A percentile compares a stretch with the other conserved stretches of the same genome.
Conservation (phyloP, 2,329 filamentous ascomycete genomes). For the Diaporthe helianthi region DNA sequence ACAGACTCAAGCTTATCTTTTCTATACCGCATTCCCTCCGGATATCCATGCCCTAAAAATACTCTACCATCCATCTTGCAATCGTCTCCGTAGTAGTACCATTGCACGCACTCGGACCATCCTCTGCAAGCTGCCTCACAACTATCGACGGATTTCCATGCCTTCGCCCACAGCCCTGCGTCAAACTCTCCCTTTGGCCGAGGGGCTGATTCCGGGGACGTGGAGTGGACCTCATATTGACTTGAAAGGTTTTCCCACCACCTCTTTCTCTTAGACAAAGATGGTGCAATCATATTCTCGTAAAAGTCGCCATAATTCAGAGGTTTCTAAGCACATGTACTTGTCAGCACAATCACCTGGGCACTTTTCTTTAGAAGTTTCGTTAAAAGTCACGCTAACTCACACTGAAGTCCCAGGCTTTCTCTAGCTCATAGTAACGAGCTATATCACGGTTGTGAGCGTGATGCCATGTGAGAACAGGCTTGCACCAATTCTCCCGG, state of each 20-base stretch:
- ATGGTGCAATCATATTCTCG: constrained; percentile 37
- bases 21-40: constrained; percentile 13
- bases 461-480: constrained; percentile 36
- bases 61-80: constrained; percentile 40
- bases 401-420: constrained; percentile 38
- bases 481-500: constrained; percentile 26
- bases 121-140: constrained; percentile 40
- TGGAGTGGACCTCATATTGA: constrained; percentile 38
- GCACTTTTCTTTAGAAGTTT: no score
- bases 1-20: constrained; percentile 18
- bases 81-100: constrained; percentile 41
- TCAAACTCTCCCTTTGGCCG: constrained; percentile 33
- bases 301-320: constrained; percentile 40
- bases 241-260: constrained; percentile 41
- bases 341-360: not conserved
- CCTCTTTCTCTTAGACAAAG: constrained; percentile 36
- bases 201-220: constrained; percentile 33
- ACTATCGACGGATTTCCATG: constrained; percentile 39
- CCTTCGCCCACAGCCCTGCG: constrained; percentile 36
- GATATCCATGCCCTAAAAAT: constrained; percentile 38
- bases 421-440: constrained; percentile 38
- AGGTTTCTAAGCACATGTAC: constrained; percentile 23
- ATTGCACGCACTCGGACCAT: constrained; percentile 41
- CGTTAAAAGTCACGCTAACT: not conserved
- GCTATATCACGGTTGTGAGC: constrained; percentile 40